phyloP scores from a whole-genome alignment of 2,329 filamentous ascomycete genomes.

The Colletotrichum viniferum region DNA sequence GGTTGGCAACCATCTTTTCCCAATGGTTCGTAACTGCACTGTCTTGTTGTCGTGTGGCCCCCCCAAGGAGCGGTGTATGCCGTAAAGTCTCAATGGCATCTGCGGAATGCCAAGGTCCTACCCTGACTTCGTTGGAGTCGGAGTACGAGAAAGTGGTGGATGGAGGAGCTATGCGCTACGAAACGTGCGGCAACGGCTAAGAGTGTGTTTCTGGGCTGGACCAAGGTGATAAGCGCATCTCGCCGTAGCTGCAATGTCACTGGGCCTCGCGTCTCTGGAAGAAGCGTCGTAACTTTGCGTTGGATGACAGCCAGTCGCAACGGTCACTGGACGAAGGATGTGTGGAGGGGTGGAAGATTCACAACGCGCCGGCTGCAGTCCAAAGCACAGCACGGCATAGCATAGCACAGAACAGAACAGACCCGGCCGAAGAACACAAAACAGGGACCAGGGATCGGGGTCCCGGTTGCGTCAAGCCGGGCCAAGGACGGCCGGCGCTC shows the following conservation, averaged over 20 bases:
- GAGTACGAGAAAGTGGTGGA: not conserved
- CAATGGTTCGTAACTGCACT: not conserved
- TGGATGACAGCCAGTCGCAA: slow-evolving; percentile 17
- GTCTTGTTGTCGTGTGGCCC: not conserved
- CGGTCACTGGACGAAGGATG: slow-evolving; percentile 6
- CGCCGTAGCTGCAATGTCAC: not conserved
- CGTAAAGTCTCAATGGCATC: slow-evolving; percentile 6
- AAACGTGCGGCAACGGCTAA: not conserved
- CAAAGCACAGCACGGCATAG: not conserved
- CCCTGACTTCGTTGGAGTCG: not conserved
- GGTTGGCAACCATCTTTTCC: not conserved
- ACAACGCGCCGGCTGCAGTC: not conserved
- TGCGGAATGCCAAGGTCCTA: not conserved
- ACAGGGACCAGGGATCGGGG: slow-evolving; percentile 13
- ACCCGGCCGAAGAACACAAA: not conserved
- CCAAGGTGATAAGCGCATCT: slow-evolving; percentile 2
- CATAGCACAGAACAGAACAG: not conserved
- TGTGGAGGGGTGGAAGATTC: slow-evolving; percentile 1
- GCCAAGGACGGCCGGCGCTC: not conserved
- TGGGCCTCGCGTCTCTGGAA: slow-evolving; percentile 11
- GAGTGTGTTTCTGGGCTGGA: not conserved
- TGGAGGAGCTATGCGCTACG: not conserved
- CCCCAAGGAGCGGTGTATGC: not conserved
- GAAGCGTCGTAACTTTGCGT: slow-evolving; percentile 10
- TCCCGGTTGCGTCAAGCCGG: slow-evolving; percentile 1